Evolutionary conservation across 495 filamentous ascomycete species (phyloP).

Genomic region (Stereocaulon alpinum): DNA sequence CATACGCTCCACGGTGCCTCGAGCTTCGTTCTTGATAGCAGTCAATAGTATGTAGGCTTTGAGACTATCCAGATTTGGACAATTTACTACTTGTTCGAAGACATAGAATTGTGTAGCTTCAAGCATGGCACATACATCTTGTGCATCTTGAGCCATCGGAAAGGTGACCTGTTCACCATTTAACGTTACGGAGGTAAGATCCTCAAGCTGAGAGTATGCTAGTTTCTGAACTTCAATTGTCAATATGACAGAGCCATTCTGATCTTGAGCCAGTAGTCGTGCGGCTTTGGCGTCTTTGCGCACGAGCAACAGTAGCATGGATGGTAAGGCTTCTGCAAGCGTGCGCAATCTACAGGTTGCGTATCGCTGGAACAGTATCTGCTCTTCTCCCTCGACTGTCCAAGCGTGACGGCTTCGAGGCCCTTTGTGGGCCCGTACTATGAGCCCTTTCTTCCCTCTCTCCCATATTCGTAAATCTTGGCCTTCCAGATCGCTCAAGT

Average conservation of each 20-base stretch:
- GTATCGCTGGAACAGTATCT: conserved; percentile 19
- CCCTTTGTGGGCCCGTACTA: conserved; percentile 6
- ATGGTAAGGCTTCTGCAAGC: conserved; percentile 1
- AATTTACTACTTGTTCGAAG: neutral
- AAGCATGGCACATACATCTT: neutral
- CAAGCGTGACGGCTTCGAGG: neutral
- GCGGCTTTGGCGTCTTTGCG: neutral
- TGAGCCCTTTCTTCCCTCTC: conserved; percentile 10
- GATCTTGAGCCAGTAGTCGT: conserved; percentile 11
- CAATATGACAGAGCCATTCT: neutral
- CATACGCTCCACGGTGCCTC: neutral
- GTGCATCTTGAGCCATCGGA: neutral
- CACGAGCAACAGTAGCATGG: conserved; percentile 17
- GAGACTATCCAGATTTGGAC: neutral
- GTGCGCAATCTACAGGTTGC: neutral
- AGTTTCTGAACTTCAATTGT: neutral
- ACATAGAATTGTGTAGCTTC: conserved; percentile 4
- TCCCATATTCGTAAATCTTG: conserved; percentile 26
- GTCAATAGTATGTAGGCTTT: neutral
- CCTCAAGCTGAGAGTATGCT: neutral
- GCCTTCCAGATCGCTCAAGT: conserved; percentile 10
- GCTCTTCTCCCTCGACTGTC: conserved; percentile 17
- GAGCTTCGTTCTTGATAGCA: neutral
- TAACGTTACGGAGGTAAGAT: neutral
- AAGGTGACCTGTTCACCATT: conserved; percentile 6